Evolutionary conservation across 257 asterid genomes (phyloP).

Genomic region (Hygrophila difformis): DNA sequence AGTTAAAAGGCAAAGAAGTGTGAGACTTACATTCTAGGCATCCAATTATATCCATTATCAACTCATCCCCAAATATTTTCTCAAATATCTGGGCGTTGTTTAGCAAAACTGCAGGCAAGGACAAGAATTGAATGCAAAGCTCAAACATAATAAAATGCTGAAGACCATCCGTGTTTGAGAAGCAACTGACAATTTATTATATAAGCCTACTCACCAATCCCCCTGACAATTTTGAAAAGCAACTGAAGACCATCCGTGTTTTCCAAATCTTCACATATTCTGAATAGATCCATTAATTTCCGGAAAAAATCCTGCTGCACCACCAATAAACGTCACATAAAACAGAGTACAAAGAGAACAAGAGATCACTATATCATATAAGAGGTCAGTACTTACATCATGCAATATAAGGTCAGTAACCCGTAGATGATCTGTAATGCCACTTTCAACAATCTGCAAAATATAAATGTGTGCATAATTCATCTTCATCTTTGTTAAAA

Average conservation of each 20-base stretch:
- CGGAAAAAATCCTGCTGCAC: slow-evolving; percentile 74
- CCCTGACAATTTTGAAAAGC: slow-evolving; percentile 74
- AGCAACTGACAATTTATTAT: too few species aligned
- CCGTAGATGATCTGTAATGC: slow-evolving; percentile 72
- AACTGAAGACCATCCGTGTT: slow-evolving; percentile 73
- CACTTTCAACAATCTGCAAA: slow-evolving; percentile 79
- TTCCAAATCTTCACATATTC: slow-evolving; percentile 79
- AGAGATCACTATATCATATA: not conserved
- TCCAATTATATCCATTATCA: slow-evolving; percentile 86
- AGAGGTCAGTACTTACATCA: slow-evolving; percentile 44
- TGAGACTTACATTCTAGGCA: slow-evolving; percentile 80
- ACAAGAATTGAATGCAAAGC: not conserved
- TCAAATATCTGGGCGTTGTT: slow-evolving; percentile 85
- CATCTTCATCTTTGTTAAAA: not conserved
- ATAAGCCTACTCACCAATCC: slow-evolving; percentile 56
- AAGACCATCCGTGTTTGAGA: too few species aligned
- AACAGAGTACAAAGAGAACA: not conserved
- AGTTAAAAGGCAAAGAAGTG: too few species aligned
- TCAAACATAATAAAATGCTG: slow-evolving; percentile 3
- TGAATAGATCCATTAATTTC: slow-evolving; percentile 74
- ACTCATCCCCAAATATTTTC: slow-evolving; percentile 85
- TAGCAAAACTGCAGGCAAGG: slow-evolving; percentile 63
- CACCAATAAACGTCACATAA: slow-evolving; percentile 21
- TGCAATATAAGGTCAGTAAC: slow-evolving; percentile 74
- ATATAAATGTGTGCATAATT: slow-evolving; percentile 5